Conservation (phyloP, 768 basidiomycete genomes). For the Lanmaoa rubissima region DNA sequence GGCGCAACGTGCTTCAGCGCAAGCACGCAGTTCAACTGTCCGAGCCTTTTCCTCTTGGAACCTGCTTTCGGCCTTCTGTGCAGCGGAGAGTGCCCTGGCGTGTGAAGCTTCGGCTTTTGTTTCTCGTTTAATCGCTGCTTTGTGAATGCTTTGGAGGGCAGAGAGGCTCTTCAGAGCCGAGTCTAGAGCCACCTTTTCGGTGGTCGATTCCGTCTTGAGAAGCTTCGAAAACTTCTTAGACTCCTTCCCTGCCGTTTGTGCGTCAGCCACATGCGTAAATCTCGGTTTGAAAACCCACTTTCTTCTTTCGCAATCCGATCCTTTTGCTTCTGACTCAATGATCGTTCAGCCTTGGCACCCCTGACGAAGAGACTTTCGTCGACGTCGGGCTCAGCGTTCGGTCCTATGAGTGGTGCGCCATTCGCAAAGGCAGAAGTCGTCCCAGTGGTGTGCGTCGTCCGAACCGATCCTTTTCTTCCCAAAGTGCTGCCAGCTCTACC, state of each 20-base stretch:
- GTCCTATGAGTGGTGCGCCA: conserved; percentile 54
- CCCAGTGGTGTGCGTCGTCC: conserved; percentile 16
- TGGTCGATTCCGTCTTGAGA: conserved; percentile 65
- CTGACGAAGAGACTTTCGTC: conserved; percentile 43
- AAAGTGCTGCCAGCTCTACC: neutral
- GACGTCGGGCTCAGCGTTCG: conserved; percentile 40
- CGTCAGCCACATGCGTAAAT: neutral
- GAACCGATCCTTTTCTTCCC: conserved; percentile 23
- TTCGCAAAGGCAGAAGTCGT: conserved; percentile 43
- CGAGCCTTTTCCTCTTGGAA: conserved; percentile 62
- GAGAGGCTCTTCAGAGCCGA: conserved; percentile 64
- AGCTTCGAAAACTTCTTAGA: conserved; percentile 64
- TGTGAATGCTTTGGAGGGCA: conserved; percentile 69
- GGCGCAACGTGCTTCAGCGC: conserved; percentile 43
- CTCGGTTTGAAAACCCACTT: conserved; percentile 36
- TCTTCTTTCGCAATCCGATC: conserved; percentile 50
- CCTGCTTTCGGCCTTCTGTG: conserved; percentile 62
- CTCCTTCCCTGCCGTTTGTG: conserved; percentile 46
- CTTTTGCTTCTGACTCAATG: conserved; percentile 50
- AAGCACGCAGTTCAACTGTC: conserved; percentile 49
- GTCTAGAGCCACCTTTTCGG: conserved; percentile 60
- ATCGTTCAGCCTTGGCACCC: conserved; percentile 46
- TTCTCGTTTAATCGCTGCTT: conserved; percentile 64
- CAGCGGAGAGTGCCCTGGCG: conserved; percentile 49
- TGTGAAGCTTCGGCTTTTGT: conserved; percentile 52